These are phyloP conservation scores for Cicer arietinum DNA, from an alignment of 306 rosid genomes.

Conservation along the genomic window DNA sequence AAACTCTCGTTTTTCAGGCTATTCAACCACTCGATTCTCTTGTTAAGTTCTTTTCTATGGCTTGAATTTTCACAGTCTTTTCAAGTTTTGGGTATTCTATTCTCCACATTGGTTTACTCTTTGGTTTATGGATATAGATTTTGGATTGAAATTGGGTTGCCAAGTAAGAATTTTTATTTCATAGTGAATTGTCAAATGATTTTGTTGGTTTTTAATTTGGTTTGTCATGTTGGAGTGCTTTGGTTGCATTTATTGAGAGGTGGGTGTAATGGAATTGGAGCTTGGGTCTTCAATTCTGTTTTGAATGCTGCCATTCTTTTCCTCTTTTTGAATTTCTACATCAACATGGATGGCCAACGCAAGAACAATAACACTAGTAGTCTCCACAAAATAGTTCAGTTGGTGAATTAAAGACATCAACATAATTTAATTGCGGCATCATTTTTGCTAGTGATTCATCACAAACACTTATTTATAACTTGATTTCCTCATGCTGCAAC, in stretches of 20 bases:
- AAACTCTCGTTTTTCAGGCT: conserved; percentile 52
- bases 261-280: conserved; percentile 81
- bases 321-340: conserved; percentile 56
- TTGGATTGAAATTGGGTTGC: conserved; percentile 55
- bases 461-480: background rate
- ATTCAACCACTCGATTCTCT: conserved; percentile 58
- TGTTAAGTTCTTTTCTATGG: conserved; percentile 67
- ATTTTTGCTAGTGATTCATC: too few species aligned
- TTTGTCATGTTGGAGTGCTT: conserved; percentile 67
- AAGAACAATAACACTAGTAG: background rate
- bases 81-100: conserved; percentile 55
- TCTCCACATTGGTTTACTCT: conserved; percentile 54
- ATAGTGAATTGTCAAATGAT: conserved; percentile 57
- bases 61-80: conserved; percentile 74
- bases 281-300: conserved; percentile 66
- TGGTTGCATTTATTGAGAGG: conserved; percentile 64
- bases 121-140: conserved; percentile 60
- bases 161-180: conserved; percentile 49
- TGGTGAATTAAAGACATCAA: too few species aligned
- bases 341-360: conserved; percentile 20
- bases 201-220: conserved; percentile 56
- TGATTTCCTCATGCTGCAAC: background rate
- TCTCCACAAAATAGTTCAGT: background rate
- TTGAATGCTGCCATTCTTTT: conserved; percentile 61
- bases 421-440: background rate